phyloP scores from a whole-genome alignment of 2,329 filamentous ascomycete genomes.

The Nemania serpens region DNA sequence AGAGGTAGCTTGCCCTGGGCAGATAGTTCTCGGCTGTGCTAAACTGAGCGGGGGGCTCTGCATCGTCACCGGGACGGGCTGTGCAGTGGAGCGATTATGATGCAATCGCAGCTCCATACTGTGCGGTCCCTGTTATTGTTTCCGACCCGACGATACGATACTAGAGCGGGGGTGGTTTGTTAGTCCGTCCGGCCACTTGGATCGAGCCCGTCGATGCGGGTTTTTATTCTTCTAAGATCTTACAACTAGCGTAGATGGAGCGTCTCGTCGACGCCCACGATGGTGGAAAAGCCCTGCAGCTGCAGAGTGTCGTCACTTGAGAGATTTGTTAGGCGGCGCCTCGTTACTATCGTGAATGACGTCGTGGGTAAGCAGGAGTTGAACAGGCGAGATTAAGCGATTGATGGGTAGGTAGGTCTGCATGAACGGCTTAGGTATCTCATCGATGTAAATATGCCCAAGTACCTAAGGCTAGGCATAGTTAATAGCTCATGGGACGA shows the following conservation, averaged over 20 bases:
- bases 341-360: neutral
- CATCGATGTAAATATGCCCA: too few relatives aligned
- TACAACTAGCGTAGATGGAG: neutral
- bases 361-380: neutral
- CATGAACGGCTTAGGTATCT: too few relatives aligned
- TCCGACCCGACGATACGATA: too few relatives aligned
- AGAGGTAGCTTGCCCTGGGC: too few relatives aligned
- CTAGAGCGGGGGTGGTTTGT: constrained; percentile 1
- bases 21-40: constrained; percentile 11
- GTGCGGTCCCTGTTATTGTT: neutral
- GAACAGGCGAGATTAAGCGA: constrained; percentile 3
- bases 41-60: constrained; percentile 13
- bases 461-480: too few relatives aligned
- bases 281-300: too few relatives aligned
- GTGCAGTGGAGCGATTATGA: constrained; percentile 23
- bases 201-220: constrained; percentile 1
- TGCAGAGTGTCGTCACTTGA: constrained; percentile 26
- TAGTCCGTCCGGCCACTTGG: neutral
- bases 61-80: constrained; percentile 12
- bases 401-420: too few relatives aligned
- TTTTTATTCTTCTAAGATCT: neutral
- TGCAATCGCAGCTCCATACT: constrained; percentile 21
- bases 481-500: too few relatives aligned
- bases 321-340: constrained; percentile 2
- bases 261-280: too few relatives aligned